Base-by-base conservation (phyloP, 768 basidiomycete species). In the Boletus coccyginus region DNA sequence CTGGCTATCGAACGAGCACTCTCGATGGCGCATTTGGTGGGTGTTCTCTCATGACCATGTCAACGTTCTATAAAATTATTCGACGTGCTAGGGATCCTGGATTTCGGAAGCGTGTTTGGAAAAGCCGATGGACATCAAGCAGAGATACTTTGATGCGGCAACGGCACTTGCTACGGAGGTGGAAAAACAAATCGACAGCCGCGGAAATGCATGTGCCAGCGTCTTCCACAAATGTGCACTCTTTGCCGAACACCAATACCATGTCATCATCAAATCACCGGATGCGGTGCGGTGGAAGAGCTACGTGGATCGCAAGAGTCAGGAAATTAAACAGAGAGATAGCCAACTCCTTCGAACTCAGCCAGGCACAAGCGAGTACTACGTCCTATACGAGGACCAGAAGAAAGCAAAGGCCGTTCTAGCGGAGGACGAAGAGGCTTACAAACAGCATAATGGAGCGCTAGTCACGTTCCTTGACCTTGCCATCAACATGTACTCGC, bases 221-320 rank as follows among this genome's bases (percentile, higher is more conserved):
- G 79, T 95, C 33, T 92, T 83, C 68, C 85, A 87, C 57, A 82
- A 90, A 62, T 98, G 85, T 67, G 97, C 96, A 1, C 78, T 81
- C 27, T 98, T 98, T 65, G 91, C 95, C 0, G 94, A 98, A 64
- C 78, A 80, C 13, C 95, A 98, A 64, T 94, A 91, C 66, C 83
- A 88, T 57, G 76, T 82, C 2, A 81, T 90, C 36, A 69, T 79
- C 17, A 81, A 84, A 58, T 88, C 90, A 0, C 82, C 88, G 0
- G 92, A 92, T 58, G 79, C 81, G 0, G 66, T 87, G 13, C 78
- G 89, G 42, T 82, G 84, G 73, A 86, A 84, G 61, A 73, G 86
- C 0, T 92, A 93, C 63, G 75, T 81, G 6, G 85, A 88, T 31
- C 84, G 90, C 48, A 92, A 92, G 71, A 76, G 68, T 24, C 75